Evolutionary conservation across 1,284 basidiomycete species (phyloP).

Genomic region (Leccinum subrobustum): DNA sequence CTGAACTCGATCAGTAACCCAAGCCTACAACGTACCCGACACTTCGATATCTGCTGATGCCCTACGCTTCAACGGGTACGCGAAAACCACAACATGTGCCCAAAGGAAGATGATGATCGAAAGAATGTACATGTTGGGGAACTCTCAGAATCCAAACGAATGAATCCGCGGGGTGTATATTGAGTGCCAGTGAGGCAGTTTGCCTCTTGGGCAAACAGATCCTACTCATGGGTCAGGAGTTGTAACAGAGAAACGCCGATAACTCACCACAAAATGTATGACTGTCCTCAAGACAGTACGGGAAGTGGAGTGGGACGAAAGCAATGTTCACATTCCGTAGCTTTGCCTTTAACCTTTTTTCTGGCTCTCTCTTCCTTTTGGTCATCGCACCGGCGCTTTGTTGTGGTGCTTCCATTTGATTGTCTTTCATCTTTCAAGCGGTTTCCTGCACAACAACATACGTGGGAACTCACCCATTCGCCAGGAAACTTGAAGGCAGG

Average conservation of each 20-base stretch:
- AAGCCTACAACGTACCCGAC: constrained; percentile 15
- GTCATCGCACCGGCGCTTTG: background rate
- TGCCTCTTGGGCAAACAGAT: constrained; percentile 5
- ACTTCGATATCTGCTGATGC: constrained; percentile 7
- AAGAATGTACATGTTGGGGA: constrained; percentile 2
- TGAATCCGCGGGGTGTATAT: background rate
- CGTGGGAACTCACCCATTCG: background rate
- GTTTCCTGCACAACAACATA: background rate
- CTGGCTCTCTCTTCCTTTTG: background rate
- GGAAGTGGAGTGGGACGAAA: background rate
- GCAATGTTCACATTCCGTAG: background rate
- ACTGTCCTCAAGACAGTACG: constrained; percentile 4
- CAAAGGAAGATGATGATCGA: background rate
- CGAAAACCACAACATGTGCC: background rate
- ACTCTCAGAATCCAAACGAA: constrained; percentile 6
- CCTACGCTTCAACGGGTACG: constrained; percentile 2
- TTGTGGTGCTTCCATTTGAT: constrained; percentile 1
- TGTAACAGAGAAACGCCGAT: background rate
- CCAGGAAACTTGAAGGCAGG: background rate
- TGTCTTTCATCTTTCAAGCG: background rate
- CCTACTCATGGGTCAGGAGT: background rate
- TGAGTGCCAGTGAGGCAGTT: background rate
- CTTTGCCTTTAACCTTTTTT: constrained; percentile 1
- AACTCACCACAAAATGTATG: background rate
- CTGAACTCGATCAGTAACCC: background rate